Percentiles rank a stretch among this genome's conserved stretches.
Conservation (phyloP, 495 filamentous ascomycete species). For the Cercophora sp. region DNA sequence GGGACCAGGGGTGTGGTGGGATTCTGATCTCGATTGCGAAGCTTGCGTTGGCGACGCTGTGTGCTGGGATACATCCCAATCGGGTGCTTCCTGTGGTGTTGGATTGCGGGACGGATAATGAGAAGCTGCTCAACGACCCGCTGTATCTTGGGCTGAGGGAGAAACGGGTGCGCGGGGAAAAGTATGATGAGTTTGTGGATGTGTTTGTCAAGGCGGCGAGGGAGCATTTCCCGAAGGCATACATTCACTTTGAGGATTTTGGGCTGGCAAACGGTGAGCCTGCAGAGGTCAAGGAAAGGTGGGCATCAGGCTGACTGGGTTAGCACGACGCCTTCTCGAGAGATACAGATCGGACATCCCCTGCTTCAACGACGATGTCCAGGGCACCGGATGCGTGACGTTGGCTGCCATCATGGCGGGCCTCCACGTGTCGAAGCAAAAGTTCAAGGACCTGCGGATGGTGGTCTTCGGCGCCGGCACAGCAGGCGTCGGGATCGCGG, state of each 20-base stretch:
- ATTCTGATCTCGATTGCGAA: constrained; percentile 85
- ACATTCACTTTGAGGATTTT: constrained; percentile 77
- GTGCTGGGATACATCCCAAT: constrained; percentile 79
- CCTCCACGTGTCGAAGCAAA: constrained; percentile 62
- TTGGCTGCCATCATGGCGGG: constrained; percentile 75
- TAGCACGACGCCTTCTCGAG: constrained; percentile 64
- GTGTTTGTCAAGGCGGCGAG: constrained; percentile 64
- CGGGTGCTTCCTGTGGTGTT: constrained; percentile 76
- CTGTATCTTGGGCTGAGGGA: constrained; percentile 75
- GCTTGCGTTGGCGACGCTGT: constrained; percentile 74
- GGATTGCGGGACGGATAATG: constrained; percentile 86
- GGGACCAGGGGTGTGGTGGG: constrained; percentile 86
- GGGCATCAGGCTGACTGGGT: background rate
- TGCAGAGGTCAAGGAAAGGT: too few relatives aligned
- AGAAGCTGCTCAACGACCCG: constrained; percentile 70
- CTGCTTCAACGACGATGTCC: constrained; percentile 91
- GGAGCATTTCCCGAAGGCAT: constrained; percentile 71
- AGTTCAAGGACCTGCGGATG: constrained; percentile 62
- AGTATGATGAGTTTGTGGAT: constrained; percentile 78
- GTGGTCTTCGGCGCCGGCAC: constrained; percentile 78
- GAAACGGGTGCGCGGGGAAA: constrained; percentile 59
- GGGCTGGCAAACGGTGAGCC: constrained; percentile 48
- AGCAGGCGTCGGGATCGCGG: constrained; percentile 86
- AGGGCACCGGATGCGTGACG: constrained; percentile 85
- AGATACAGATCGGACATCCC: constrained; percentile 65